phyloP scores from a whole-genome alignment of 2,329 filamentous ascomycete species.

The Aphanocladium album region DNA sequence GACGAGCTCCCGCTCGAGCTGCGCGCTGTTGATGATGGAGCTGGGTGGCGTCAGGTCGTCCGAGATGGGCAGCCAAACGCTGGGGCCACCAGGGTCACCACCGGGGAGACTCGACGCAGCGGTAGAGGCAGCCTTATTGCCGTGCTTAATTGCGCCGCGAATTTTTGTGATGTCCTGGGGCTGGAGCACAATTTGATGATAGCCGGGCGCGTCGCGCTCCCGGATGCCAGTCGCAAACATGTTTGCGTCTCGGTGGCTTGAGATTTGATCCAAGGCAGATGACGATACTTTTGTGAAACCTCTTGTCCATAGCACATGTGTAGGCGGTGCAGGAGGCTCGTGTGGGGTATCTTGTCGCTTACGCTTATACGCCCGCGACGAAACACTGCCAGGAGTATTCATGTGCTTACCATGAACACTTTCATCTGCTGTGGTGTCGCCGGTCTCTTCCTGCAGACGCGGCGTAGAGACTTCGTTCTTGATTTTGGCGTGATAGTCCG shows the following conservation, averaged over 20 bases:
- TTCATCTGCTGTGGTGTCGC: slow-evolving; percentile 53
- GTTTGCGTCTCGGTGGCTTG: slow-evolving; percentile 70
- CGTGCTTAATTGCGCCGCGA: slow-evolving; percentile 68
- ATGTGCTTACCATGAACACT: slow-evolving; percentile 36
- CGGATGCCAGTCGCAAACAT: slow-evolving; percentile 74
- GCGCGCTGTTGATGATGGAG: slow-evolving; percentile 86
- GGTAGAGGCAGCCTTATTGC: slow-evolving; percentile 59
- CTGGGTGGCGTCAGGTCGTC: slow-evolving; percentile 78
- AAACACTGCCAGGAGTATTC: slow-evolving; percentile 32
- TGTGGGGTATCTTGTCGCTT: slow-evolving; percentile 51
- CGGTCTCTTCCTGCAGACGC: slow-evolving; percentile 47
- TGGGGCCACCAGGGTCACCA: slow-evolving; percentile 51
- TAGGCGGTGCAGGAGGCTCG: slow-evolving; percentile 50
- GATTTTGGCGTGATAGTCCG: slow-evolving; percentile 40
- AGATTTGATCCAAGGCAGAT: slow-evolving; percentile 70
- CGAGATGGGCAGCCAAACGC: slow-evolving; percentile 62
- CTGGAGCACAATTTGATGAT: slow-evolving; percentile 66
- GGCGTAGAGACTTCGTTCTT: slow-evolving; percentile 59
- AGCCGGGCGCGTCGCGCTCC: slow-evolving; percentile 70
- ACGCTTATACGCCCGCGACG: slow-evolving; percentile 44
- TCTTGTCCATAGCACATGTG: slow-evolving; percentile 69
- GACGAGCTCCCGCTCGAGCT: slow-evolving; percentile 87
- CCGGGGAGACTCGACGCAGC: slow-evolving; percentile 57
- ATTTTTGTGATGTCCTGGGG: slow-evolving; percentile 76
- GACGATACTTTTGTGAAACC: slow-evolving; percentile 69